phyloP scores from a whole-genome alignment of 2,329 filamentous ascomycete genomes.

The Aspergillus tanneri region DNA sequence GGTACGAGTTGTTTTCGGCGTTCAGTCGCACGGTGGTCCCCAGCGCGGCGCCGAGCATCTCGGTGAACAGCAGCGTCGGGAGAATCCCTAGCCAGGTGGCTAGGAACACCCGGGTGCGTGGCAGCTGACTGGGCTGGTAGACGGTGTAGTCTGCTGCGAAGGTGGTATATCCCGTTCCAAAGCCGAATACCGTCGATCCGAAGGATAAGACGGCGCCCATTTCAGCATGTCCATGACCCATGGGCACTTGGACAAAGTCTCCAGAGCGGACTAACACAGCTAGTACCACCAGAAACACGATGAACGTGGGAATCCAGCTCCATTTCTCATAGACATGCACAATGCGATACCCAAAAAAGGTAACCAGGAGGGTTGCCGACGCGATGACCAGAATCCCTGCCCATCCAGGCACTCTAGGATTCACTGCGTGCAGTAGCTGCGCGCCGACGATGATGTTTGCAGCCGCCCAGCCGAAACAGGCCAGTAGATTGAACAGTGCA shows the following conservation, averaged over 20 bases:
- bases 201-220: constrained; percentile 64
- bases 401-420: constrained; percentile 65
- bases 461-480: constrained; percentile 71
- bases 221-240: constrained; percentile 59
- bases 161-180: constrained; percentile 70
- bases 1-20: constrained; percentile 55
- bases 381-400: constrained; percentile 75
- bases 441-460: constrained; percentile 79
- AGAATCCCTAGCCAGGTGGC: constrained; percentile 69
- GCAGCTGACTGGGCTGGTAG: constrained; percentile 66
- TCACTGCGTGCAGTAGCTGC: constrained; percentile 73
- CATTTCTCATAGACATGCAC: constrained; percentile 76
- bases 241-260: constrained; percentile 61
- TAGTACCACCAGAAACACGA: constrained; percentile 70
- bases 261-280: constrained; percentile 67
- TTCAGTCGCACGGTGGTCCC: constrained; percentile 62
- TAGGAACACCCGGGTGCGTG: constrained; percentile 63
- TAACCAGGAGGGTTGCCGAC: constrained; percentile 64
- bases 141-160: constrained; percentile 78
- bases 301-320: constrained; percentile 70
- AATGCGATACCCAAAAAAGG: constrained; percentile 72
- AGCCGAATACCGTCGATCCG: constrained; percentile 66
- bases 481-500: constrained; percentile 68
- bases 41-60: constrained; percentile 70
- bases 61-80: constrained; percentile 69